Percentiles rank a stretch among this genome's conserved stretches.
Conservation (phyloP, 441 rosid genomes). For the Gossypium laxum region DNA sequence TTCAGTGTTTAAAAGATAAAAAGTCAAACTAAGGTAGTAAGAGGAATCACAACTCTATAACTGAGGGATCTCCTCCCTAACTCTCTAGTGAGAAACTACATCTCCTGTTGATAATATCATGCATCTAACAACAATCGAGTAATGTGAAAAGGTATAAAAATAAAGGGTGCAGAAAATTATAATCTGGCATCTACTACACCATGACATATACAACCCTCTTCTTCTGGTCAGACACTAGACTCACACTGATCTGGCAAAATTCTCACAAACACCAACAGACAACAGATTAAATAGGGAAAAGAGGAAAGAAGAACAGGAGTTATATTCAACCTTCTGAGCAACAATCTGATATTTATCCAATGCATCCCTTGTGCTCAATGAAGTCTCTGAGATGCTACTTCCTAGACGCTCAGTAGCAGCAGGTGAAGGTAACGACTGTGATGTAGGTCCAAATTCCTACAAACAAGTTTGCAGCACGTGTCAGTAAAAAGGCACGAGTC, state of each 20-base stretch:
- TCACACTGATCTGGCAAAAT: not conserved
- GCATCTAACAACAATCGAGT: not conserved
- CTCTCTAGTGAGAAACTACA: not conserved
- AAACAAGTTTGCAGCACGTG: constrained; percentile 14
- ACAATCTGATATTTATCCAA: constrained; percentile 79
- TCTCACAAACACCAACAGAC: not conserved
- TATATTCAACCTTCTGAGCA: constrained; percentile 58
- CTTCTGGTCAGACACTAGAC: not conserved
- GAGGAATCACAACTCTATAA: not conserved
- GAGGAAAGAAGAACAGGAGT: not conserved
- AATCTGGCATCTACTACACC: not conserved
- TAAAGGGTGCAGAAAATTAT: not conserved
- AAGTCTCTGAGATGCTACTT: constrained; percentile 51
- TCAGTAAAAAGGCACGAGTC: constrained; percentile 14
- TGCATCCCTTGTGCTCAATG: constrained; percentile 80
- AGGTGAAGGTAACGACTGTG: constrained; percentile 45
- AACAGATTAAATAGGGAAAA: not conserved
- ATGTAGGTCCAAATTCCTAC: constrained; percentile 50
- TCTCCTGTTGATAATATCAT: not conserved
- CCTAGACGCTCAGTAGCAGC: constrained; percentile 56
- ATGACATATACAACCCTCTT: not conserved
- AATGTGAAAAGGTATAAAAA: not conserved
- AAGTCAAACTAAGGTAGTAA: not conserved
- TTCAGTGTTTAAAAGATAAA: not conserved
- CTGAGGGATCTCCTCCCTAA: not conserved